phyloP scores from a whole-genome alignment of 768 basidiomycete genomes.

The Amanita subjunquillea region DNA sequence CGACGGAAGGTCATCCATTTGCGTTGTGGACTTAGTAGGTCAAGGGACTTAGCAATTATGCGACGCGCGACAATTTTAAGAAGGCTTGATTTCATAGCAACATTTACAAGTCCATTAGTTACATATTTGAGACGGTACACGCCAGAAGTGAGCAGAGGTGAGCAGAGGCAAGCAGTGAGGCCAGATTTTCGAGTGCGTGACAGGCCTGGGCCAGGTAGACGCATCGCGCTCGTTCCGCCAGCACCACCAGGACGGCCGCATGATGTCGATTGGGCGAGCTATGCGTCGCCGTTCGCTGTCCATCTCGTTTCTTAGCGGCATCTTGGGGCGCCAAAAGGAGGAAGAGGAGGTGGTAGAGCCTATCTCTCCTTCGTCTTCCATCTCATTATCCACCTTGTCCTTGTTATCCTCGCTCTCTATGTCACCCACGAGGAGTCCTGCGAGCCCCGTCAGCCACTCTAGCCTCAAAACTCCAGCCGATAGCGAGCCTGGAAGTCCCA shows the following conservation, averaged over 20 bases:
- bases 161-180: no score
- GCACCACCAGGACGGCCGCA: not conserved
- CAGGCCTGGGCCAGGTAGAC: not conserved
- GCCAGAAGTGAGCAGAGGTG: no score
- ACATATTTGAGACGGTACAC: no score
- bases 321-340: not conserved
- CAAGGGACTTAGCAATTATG: no score
- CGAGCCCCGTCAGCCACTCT: not conserved
- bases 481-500: not conserved
- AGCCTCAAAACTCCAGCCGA: not conserved
- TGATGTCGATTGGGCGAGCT: not conserved
- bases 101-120: no score
- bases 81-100: no score
- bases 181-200: no score
- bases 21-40: no score
- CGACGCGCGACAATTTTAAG: no score
- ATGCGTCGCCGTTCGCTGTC: slow-evolving; percentile 1
- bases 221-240: not conserved
- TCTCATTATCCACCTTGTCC: not conserved
- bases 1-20: no score
- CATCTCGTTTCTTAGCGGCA: not conserved
- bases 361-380: not conserved
- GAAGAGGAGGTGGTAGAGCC: not conserved
- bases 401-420: not conserved
- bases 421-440: not conserved